A percentile compares a stretch with the other conserved stretches of the same genome.
Conservation (phyloP, 805 yeast genomes). For the Candida wancherniae region DNA sequence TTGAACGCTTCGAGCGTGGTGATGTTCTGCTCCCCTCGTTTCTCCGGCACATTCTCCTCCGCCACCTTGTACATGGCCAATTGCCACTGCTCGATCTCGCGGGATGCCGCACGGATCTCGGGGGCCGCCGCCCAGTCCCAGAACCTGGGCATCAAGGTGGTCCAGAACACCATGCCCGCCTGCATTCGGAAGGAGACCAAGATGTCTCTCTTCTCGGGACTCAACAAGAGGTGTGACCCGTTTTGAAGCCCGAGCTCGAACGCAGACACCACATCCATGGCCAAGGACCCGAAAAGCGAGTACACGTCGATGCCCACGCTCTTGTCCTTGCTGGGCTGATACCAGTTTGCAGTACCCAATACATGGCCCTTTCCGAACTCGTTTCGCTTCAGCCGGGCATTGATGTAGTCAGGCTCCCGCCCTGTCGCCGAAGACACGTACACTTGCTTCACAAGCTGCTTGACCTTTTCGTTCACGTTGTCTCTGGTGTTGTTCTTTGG, state of each 20-base stretch:
- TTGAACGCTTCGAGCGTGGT: constrained; percentile 34
- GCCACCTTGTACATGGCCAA: constrained; percentile 30
- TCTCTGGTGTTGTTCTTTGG: constrained; percentile 25
- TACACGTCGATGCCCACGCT: constrained; percentile 51
- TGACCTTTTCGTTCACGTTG: constrained; percentile 23
- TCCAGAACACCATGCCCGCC: constrained; percentile 62
- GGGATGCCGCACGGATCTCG: constrained; percentile 34
- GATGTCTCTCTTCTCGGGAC: constrained; percentile 35
- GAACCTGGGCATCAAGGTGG: constrained; percentile 53
- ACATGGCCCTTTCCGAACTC: constrained; percentile 32
- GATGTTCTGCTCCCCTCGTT: constrained; percentile 15
- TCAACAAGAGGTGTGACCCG: constrained; percentile 41
- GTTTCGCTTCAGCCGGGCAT: constrained; percentile 28
- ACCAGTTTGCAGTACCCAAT: constrained; percentile 26
- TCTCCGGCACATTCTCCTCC: constrained; percentile 26
- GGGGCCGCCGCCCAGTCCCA: constrained; percentile 47
- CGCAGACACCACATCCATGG: constrained; percentile 64
- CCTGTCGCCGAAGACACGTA: constrained; percentile 27
- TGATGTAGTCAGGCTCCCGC: constrained; percentile 28
- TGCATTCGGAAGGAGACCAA: constrained; percentile 43
- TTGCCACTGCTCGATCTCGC: constrained; percentile 45
- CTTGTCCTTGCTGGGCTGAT: constrained; percentile 17
- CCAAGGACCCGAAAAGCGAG: constrained; percentile 59
- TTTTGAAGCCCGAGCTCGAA: constrained; percentile 53
- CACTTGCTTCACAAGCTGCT: constrained; percentile 25